These are phyloP conservation scores for Sechiopsis laciniata DNA, from an alignment of 306 rosid genomes.

Conservation along the genomic window DNA sequence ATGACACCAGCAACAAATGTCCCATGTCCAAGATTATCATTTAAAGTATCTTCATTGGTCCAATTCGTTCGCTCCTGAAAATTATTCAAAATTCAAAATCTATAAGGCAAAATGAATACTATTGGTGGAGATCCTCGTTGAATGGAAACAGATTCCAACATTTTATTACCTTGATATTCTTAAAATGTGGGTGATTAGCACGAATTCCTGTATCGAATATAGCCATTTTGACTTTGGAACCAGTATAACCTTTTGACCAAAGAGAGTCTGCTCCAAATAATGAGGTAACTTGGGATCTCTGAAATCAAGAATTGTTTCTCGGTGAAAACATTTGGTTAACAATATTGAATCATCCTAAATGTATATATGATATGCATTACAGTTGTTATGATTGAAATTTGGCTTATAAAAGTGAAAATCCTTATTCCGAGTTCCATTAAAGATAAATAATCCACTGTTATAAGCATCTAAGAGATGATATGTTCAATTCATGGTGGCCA, in stretches of 20 bases:
- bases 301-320: slow-evolving; percentile 26
- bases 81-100: slow-evolving; percentile 25
- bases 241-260: slow-evolving; percentile 81
- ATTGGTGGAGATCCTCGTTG: not conserved
- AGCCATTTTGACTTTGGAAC: slow-evolving; percentile 90
- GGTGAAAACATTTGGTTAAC: slow-evolving; percentile 17
- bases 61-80: slow-evolving; percentile 95
- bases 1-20: slow-evolving; percentile 96
- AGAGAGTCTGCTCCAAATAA: slow-evolving; percentile 79
- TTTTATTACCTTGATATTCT: slow-evolving; percentile 68
- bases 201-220: slow-evolving; percentile 95
- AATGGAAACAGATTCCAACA: not conserved
- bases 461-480: too few relatives aligned
- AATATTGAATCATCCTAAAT: not conserved
- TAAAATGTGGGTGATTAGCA: slow-evolving; percentile 86
- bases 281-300: slow-evolving; percentile 91
- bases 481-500: too few relatives aligned
- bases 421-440: not conserved
- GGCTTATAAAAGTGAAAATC: not conserved
- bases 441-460: not conserved
- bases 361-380: not conserved
- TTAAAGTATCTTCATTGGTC: slow-evolving; percentile 88
- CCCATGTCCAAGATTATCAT: slow-evolving; percentile 97
- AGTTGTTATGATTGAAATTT: not conserved
- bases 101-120: slow-evolving; percentile 5